Evolutionary conservation across 192 early-diverging fungal genomes (phyloP).

Genomic region (Phlyctochytrium arcticum): DNA sequence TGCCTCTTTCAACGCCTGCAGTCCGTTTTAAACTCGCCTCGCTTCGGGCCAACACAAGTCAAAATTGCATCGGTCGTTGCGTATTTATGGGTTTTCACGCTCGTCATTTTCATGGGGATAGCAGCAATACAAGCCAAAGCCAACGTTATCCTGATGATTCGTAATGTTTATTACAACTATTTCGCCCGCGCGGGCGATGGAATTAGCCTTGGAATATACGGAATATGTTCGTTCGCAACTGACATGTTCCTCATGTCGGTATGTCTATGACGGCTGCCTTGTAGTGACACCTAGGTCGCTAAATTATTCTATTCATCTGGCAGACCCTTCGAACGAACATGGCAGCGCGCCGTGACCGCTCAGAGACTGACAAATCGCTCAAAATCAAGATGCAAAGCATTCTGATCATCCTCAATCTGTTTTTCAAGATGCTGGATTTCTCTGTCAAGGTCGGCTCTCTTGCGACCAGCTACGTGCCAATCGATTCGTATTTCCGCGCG

Average conservation of each 20-base stretch:
- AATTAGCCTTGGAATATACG: background rate
- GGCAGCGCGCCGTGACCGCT: background rate
- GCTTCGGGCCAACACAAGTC: background rate
- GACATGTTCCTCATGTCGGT: background rate
- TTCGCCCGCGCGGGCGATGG: background rate
- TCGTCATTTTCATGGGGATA: background rate
- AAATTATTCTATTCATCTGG: background rate
- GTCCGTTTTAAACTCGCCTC: background rate
- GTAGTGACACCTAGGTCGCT: no score
- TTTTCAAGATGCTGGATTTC: background rate
- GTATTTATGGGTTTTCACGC: background rate
- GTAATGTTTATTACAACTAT: background rate
- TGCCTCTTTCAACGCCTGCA: background rate
- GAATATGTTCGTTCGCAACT: background rate
- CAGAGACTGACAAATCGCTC: background rate
- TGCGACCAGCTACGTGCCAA: background rate
- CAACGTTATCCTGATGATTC: background rate
- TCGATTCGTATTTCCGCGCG: constrained; percentile 46
- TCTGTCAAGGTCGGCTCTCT: background rate
- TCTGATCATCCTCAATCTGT: background rate
- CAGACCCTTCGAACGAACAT: background rate
- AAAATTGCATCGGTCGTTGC: background rate
- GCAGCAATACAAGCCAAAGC: background rate
- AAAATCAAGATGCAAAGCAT: background rate
- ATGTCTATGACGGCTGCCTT: no score